These are phyloP conservation scores for Aspergillus ibericus DNA, from an alignment of 2,329 filamentous ascomycete species.

Conservation along the genomic window DNA sequence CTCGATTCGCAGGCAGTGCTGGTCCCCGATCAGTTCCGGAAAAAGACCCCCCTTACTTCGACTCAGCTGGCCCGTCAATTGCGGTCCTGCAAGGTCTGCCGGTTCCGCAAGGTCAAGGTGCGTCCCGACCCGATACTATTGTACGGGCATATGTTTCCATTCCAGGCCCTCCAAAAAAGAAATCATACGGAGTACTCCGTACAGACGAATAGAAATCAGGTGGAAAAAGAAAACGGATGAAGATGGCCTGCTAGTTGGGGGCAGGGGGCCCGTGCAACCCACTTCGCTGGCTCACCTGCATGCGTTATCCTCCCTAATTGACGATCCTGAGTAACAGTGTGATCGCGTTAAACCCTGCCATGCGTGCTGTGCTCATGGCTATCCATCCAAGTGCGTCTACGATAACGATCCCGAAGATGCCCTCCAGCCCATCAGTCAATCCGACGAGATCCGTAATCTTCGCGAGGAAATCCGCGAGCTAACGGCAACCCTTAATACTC, in stretches of 20 bases:
- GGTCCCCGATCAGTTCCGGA: conserved; percentile 14
- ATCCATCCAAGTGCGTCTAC: conserved; percentile 41
- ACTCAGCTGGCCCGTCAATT: conserved; percentile 32
- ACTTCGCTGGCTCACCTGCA: not conserved
- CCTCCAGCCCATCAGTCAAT: conserved; percentile 35
- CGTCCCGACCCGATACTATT: conserved; percentile 15
- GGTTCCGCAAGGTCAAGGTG: conserved; percentile 42
- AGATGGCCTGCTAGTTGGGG: not conserved
- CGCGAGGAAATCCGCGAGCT: conserved; percentile 37
- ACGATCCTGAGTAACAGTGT: conserved; percentile 28
- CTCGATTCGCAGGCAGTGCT: conserved; percentile 23
- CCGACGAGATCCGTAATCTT: conserved; percentile 39
- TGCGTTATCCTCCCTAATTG: conserved; percentile 3
- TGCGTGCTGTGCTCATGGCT: conserved; percentile 41
- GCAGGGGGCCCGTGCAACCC: not conserved
- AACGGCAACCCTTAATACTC: conserved; percentile 25
- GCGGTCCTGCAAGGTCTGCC: conserved; percentile 41
- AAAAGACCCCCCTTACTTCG: conserved; percentile 19
- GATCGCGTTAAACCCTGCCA: conserved; percentile 42
- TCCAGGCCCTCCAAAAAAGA: not conserved
- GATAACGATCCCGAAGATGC: conserved; percentile 36
- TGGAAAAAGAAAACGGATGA: not conserved
- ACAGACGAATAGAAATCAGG: not conserved
- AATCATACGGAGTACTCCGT: too few species aligned
- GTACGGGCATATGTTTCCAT: not conserved